Base-by-base conservation (phyloP, 768 basidiomycete genomes). In the Tricholomella constricta region DNA sequence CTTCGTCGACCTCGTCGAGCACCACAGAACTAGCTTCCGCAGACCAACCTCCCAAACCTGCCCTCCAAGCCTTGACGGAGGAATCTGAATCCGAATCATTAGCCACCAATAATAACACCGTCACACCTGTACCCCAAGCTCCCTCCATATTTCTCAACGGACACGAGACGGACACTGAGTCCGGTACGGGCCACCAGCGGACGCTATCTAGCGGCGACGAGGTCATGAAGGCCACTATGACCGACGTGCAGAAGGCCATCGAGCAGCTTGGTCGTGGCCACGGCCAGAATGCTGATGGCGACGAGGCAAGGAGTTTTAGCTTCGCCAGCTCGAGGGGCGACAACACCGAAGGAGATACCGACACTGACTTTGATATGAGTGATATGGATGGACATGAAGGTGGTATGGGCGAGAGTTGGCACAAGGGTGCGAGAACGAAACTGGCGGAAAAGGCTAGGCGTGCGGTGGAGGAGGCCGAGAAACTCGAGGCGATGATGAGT, bases 201-300 rank as follows among this genome's bases (percentile, higher is more conserved):
- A 52, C 47, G 26, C 40, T 60, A 8, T 60, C 63, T 14, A 64
- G 61, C 35, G 70, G 72, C 37, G 74, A 79, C 12, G 83, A 82
- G 55, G 81, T 89, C 51, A 93, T 96, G 89, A 82, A 83, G 34
- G 90, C 87, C 1, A 96, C 93, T 2, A 79, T 95, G 78, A 92
- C 88, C 2, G 92, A 95, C 52, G 90, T 96, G 6, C 90, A 96
- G 68, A 75, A 90, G 58, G 93, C 92, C 17, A 94, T 95, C 61
- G 90, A 94, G 55, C 90, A 94, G 61, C 84, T 94, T 22, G 89
- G 86, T 7, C 74, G 77, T 40, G 73, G 72, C 26, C 70, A 69
- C 20, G 63, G 57, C 11, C 64, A 51, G 14, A 59, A 60, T 42
- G 65, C 57, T 23, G 80, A 80, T 61, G 72, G 73, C 14, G 83